These are phyloP conservation scores for Hygrophorus russula DNA, from an alignment of 768 basidiomycete genomes.

Conservation along the genomic window DNA sequence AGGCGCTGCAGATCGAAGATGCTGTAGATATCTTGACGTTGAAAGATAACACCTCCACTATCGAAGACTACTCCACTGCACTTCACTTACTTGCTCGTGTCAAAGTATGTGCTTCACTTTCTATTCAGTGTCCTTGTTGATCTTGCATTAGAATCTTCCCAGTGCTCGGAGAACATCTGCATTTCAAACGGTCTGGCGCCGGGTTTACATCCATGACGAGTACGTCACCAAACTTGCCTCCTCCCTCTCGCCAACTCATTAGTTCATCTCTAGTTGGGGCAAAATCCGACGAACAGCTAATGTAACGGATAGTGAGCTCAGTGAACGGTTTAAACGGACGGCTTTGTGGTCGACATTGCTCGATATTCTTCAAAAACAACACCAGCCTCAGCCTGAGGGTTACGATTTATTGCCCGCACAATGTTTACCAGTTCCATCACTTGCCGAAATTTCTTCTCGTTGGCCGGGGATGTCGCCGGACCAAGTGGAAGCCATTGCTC, in stretches of 20 bases:
- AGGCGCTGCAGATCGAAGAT: conserved; percentile 67
- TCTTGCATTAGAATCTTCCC: conserved; percentile 44
- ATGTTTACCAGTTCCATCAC: conserved; percentile 46
- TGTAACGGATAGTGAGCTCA: conserved; percentile 68
- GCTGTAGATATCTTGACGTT: conserved; percentile 75
- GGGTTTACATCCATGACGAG: conserved; percentile 86
- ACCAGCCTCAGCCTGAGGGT: conserved; percentile 30
- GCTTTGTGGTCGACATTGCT: conserved; percentile 63
- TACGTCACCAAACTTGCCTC: conserved; percentile 28
- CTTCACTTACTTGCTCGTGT: conserved; percentile 52
- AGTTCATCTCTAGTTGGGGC: conserved; percentile 52
- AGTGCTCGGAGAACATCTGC: conserved; percentile 58
- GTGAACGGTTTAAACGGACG: conserved; percentile 57
- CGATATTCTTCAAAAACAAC: conserved; percentile 30
- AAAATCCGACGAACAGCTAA: conserved; percentile 62
- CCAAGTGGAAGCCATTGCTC: conserved; percentile 43
- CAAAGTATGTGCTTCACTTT: conserved; percentile 26
- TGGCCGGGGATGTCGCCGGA: conserved; percentile 68
- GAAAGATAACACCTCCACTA: conserved; percentile 58
- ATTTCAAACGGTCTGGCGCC: conserved; percentile 72
- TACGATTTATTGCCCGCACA: conserved; percentile 42
- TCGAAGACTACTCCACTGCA: conserved; percentile 60
- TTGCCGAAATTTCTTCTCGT: conserved; percentile 51
- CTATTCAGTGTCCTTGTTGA: neutral
- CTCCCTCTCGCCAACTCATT: neutral